Evolutionary conservation across 768 basidiomycete genomes (phyloP).

Genomic region (Tylopilus subfusipes): DNA sequence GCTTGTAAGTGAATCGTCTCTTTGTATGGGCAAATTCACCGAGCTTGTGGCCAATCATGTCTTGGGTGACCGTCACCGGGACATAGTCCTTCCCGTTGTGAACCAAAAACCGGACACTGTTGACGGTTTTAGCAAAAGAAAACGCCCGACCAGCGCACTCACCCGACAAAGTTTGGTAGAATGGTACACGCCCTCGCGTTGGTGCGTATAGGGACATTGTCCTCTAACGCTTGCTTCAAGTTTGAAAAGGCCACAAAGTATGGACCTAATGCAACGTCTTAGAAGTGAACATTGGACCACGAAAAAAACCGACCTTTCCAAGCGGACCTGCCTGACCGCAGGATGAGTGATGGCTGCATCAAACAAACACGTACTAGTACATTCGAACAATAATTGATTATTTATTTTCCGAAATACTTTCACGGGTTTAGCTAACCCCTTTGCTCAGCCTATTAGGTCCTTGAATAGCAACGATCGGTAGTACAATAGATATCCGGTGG

Average conservation of each 20-base stretch:
- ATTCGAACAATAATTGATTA: neutral
- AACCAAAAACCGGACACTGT: constrained; percentile 82
- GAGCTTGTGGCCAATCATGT: constrained; percentile 98
- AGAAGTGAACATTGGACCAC: neutral
- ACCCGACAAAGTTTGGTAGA: constrained; percentile 96
- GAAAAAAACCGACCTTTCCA: constrained; percentile 63
- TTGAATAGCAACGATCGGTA: too few relatives aligned
- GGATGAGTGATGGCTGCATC: constrained; percentile 62
- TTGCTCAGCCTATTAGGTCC: too few relatives aligned
- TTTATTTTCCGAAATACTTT: neutral
- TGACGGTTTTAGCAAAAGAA: neutral
- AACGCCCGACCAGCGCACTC: constrained; percentile 24
- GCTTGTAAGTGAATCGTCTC: constrained; percentile 86
- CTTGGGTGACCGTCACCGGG: constrained; percentile 85
- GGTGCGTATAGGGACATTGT: constrained; percentile 85
- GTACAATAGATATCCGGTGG: too few relatives aligned
- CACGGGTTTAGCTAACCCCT: neutral
- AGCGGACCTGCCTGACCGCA: constrained; percentile 70
- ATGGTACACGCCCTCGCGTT: constrained; percentile 88
- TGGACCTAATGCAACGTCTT: constrained; percentile 55
- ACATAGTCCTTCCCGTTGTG: constrained; percentile 92
- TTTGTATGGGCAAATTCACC: constrained; percentile 92
- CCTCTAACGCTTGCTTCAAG: constrained; percentile 72
- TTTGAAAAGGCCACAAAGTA: constrained; percentile 94
- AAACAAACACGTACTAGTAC: too few relatives aligned